Evolutionary conservation across 2,329 filamentous ascomycete genomes (phyloP).

Genomic region (Lachnellula arida): DNA sequence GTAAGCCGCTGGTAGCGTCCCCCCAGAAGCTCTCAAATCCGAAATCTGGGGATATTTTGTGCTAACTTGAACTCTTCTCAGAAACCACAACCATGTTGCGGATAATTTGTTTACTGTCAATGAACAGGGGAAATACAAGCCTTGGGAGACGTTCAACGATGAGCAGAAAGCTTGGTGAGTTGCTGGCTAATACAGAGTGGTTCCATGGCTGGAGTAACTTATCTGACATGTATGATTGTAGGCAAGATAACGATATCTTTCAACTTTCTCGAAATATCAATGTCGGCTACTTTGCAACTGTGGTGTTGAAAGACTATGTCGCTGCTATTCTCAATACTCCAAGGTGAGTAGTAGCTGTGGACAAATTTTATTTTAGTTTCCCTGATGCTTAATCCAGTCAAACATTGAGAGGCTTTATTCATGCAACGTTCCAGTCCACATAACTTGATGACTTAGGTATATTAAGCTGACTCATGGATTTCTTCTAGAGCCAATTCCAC

Average conservation of each 20-base stretch:
- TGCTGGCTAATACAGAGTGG: not conserved
- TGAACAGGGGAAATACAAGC: constrained; percentile 39
- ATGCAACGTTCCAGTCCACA: not conserved
- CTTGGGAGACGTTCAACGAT: constrained; percentile 36
- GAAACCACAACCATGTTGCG: constrained; percentile 42
- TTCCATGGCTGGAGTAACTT: not conserved
- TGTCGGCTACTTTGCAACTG: constrained; percentile 42
- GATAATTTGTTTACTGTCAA: constrained; percentile 38
- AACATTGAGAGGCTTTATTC: too few species aligned
- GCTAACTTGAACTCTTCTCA: not conserved
- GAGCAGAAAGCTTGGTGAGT: constrained; percentile 36
- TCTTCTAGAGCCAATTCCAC: constrained; percentile 36
- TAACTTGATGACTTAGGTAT: not conserved
- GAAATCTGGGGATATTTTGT: not conserved
- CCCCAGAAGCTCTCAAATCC: not conserved
- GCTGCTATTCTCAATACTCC: constrained; percentile 20
- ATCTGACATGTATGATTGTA: constrained; percentile 15
- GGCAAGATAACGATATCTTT: constrained; percentile 46
- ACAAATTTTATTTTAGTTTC: too few species aligned
- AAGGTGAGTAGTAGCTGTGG: constrained; percentile 5
- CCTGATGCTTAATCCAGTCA: too few species aligned
- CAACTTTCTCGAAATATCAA: constrained; percentile 43
- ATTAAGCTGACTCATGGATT: not conserved
- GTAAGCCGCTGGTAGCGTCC: not conserved
- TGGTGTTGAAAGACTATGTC: constrained; percentile 43